These are phyloP conservation scores for Suillus subalutaceus DNA, from an alignment of 768 basidiomycete genomes.

Conservation along the genomic window DNA sequence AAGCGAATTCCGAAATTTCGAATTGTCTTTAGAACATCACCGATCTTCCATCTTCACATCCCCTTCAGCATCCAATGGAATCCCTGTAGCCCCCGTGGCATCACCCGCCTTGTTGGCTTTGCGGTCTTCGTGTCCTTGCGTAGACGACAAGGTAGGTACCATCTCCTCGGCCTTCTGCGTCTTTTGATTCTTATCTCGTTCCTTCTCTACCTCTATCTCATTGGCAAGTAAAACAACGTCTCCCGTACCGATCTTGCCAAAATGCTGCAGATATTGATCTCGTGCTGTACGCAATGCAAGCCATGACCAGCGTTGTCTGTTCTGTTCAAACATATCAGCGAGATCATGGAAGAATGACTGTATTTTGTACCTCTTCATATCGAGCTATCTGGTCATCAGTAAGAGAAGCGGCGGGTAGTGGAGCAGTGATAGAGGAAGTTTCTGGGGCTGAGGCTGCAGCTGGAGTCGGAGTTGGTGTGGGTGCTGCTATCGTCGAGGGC, in stretches of 20 bases:
- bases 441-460: constrained; percentile 26
- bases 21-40: constrained; percentile 16
- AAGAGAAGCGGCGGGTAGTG: constrained; percentile 28
- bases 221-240: constrained; percentile 56
- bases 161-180: constrained; percentile 28
- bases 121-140: constrained; percentile 35
- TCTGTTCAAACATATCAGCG: constrained; percentile 45
- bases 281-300: constrained; percentile 77
- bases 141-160: constrained; percentile 14
- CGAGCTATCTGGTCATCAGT: constrained; percentile 55
- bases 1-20: constrained; percentile 7
- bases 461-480: constrained; percentile 15
- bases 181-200: constrained; percentile 35
- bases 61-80: constrained; percentile 37
- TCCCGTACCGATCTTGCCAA: constrained; percentile 81
- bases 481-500: constrained; percentile 3
- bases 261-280: constrained; percentile 72
- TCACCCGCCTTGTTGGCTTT: constrained; percentile 26
- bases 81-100: constrained; percentile 20
- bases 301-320: constrained; percentile 80
- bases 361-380: constrained; percentile 60
- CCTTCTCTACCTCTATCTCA: constrained; percentile 40
- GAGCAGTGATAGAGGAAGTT: constrained; percentile 21
- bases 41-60: constrained; percentile 57
- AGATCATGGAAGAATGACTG: constrained; percentile 12